Percentiles rank a stretch among this genome's conserved stretches.
Evolutionary conservation across 2,329 filamentous ascomycete species (phyloP).

Genomic region (Rhinocladiella similis): DNA sequence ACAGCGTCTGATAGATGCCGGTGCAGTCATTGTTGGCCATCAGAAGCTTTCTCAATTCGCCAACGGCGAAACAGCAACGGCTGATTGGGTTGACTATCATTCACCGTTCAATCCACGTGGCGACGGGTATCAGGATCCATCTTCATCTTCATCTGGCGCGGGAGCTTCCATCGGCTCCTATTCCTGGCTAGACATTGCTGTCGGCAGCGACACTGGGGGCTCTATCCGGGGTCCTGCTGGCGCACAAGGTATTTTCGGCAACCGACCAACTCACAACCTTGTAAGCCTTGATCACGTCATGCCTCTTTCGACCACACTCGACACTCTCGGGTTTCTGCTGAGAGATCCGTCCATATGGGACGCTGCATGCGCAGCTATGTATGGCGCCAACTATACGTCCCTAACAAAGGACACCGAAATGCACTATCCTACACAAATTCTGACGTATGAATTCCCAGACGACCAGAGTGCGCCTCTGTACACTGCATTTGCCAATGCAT

Average conservation of each 20-base stretch:
- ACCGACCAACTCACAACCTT: constrained; percentile 37
- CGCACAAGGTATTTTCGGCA: constrained; percentile 47
- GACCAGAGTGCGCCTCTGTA: not conserved
- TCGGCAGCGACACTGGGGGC: constrained; percentile 14
- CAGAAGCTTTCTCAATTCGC: constrained; percentile 38
- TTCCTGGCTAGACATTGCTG: constrained; percentile 39
- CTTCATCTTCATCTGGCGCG: constrained; percentile 1
- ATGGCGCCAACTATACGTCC: not conserved
- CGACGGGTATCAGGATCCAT: constrained; percentile 38
- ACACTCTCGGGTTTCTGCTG: not conserved
- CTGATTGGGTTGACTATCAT: constrained; percentile 38
- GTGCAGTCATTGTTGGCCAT: constrained; percentile 50
- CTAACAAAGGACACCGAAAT: not conserved
- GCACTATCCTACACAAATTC: not conserved
- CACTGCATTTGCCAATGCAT: too few species aligned
- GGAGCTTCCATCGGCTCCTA: constrained; percentile 28
- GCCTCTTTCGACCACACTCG: not conserved
- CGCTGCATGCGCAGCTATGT: not conserved
- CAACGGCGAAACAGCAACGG: constrained; percentile 28
- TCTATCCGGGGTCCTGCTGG: constrained; percentile 47
- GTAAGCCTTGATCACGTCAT: not conserved
- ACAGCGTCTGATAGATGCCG: constrained; percentile 59
- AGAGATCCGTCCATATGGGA: not conserved
- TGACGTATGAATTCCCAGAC: not conserved
- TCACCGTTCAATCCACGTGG: constrained; percentile 46